Evolutionary conservation across 306 rosid genomes (phyloP).

Genomic region (Potentilla sterilis): DNA sequence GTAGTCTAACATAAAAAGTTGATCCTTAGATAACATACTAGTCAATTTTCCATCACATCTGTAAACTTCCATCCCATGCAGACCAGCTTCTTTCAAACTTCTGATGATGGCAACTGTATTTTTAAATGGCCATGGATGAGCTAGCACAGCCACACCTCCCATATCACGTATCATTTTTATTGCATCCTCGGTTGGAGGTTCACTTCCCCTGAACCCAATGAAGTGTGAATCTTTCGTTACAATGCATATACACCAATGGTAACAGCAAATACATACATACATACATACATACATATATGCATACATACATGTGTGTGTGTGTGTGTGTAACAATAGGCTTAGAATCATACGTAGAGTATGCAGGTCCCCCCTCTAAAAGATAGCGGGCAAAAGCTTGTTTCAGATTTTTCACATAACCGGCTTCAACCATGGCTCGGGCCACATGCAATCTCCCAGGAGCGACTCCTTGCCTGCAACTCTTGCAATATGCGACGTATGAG

Average conservation of each 20-base stretch:
- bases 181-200: constrained; percentile 80
- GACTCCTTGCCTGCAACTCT: constrained; percentile 91
- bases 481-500: constrained; percentile 80
- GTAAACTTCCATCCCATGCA: constrained; percentile 92
- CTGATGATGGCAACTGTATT: constrained; percentile 61
- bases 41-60: constrained; percentile 89
- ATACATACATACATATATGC: no score
- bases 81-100: constrained; percentile 89
- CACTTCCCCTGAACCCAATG: constrained; percentile 77
- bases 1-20: background rate
- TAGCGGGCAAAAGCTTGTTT: constrained; percentile 86
- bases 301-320: no score
- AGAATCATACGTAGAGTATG: constrained; percentile 76
- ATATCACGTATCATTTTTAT: constrained; percentile 65
- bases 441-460: constrained; percentile 98
- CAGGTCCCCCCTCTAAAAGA: constrained; percentile 95
- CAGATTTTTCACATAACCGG: constrained; percentile 85
- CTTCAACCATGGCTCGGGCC: constrained; percentile 93
- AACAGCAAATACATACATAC: background rate
- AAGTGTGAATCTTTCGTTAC: background rate
- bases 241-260: background rate
- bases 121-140: constrained; percentile 97
- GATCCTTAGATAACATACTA: constrained; percentile 38
- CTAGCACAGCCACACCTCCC: constrained; percentile 89
- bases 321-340: constrained; percentile 23